Conservation (phyloP, 2,329 filamentous ascomycete genomes). For the Sporothrix brunneoviolacea region DNA sequence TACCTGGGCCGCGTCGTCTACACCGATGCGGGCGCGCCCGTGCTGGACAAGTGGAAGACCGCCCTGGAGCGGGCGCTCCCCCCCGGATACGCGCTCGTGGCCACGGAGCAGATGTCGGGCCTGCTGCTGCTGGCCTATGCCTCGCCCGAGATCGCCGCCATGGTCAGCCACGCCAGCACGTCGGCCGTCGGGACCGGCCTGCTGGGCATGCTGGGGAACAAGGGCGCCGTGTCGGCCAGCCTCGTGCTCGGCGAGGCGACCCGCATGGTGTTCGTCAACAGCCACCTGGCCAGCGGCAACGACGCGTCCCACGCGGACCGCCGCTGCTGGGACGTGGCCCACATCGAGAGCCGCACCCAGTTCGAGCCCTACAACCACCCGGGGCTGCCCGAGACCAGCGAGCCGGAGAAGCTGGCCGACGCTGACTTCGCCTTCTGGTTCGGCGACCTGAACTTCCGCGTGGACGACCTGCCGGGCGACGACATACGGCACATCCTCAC, state of each 20-base stretch:
- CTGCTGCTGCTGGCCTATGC: constrained; percentile 80
- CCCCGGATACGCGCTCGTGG: constrained; percentile 65
- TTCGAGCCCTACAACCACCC: constrained; percentile 65
- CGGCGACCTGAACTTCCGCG: constrained; percentile 89
- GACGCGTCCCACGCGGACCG: constrained; percentile 72
- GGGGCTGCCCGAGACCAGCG: constrained; percentile 55
- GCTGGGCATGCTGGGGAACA: constrained; percentile 92
- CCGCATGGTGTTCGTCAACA: constrained; percentile 82
- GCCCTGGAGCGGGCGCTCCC: constrained; percentile 70
- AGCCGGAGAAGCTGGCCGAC: constrained; percentile 67
- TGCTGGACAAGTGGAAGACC: constrained; percentile 72
- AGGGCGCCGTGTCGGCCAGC: constrained; percentile 77
- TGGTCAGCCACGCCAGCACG: constrained; percentile 75
- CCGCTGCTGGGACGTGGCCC: constrained; percentile 81
- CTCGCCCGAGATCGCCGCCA: constrained; percentile 65
- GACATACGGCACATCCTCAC: constrained; percentile 81
- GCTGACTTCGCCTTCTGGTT: constrained; percentile 97
- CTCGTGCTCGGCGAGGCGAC: constrained; percentile 87
- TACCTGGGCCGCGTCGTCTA: constrained; percentile 67
- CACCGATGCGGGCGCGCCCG: constrained; percentile 53
- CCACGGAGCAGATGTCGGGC: constrained; percentile 80
- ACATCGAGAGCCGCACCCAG: constrained; percentile 67
- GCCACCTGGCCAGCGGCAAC: constrained; percentile 80
- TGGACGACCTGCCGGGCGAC: constrained; percentile 80
- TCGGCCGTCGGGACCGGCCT: constrained; percentile 81